Evolutionary conservation across 208 protist genomes (phyloP).

Genomic region (Leishmania aethiopica): DNA sequence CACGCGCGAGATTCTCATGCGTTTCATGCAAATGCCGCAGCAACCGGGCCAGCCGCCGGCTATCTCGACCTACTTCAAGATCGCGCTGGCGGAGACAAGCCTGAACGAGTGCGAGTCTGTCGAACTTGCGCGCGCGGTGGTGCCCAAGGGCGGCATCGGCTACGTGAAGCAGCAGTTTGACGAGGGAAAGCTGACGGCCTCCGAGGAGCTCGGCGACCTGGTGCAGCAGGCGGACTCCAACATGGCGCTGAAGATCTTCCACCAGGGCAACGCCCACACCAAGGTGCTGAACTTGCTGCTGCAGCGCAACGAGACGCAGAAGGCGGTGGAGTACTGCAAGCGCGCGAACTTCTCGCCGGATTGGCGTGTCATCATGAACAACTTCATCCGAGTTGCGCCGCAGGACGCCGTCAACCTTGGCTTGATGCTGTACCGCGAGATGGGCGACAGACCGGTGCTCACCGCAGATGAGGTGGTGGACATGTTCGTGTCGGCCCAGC

Average conservation of each 20-base stretch:
- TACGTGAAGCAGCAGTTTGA: slow-evolving; percentile 98
- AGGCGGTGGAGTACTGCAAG: slow-evolving; percentile 98
- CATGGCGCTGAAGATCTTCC: slow-evolving; percentile 98
- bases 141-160: slow-evolving; percentile 86
- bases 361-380: slow-evolving; percentile 95
- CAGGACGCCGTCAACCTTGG: slow-evolving; percentile 94
- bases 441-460: slow-evolving; percentile 75
- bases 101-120: slow-evolving; percentile 98
- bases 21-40: slow-evolving; percentile 88
- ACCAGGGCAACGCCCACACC: slow-evolving; percentile 87
- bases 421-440: slow-evolving; percentile 90
- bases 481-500: slow-evolving; percentile 95
- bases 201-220: slow-evolving; percentile 98
- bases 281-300: slow-evolving; percentile 97
- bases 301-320: slow-evolving; percentile 95
- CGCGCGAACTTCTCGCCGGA: slow-evolving; percentile 96
- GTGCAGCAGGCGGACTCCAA: slow-evolving; percentile 87
- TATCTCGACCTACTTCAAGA: slow-evolving; percentile 98
- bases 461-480: slow-evolving; percentile 94
- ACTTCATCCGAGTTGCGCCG: slow-evolving; percentile 91
- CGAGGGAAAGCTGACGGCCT: slow-evolving; percentile 98
- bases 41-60: slow-evolving; percentile 91
- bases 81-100: slow-evolving; percentile 95
- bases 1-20: slow-evolving; percentile 95
- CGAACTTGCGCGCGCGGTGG: slow-evolving; percentile 97